phyloP scores from a whole-genome alignment of 148 eudicot genomes.

The Camellia lanceoleosa region DNA sequence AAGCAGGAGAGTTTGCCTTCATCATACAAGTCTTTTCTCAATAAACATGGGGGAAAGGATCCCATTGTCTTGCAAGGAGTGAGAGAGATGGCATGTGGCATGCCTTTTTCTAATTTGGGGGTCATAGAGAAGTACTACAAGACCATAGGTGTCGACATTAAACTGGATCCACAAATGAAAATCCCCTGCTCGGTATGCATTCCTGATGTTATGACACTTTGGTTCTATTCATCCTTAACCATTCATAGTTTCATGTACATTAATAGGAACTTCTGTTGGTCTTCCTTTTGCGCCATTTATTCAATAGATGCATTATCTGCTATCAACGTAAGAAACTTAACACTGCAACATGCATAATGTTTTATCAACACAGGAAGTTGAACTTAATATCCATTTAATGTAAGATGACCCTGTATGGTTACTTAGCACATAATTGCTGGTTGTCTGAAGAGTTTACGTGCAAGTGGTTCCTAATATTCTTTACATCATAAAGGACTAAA shows the following conservation, averaged over 20 bases:
- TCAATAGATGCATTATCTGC: neutral
- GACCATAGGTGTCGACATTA: slow-evolving; percentile 54
- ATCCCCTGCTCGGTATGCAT: slow-evolving; percentile 85
- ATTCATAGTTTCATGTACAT: neutral
- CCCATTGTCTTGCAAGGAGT: slow-evolving; percentile 60
- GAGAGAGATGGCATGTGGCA: slow-evolving; percentile 64
- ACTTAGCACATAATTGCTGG: neutral
- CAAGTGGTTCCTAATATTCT: neutral
- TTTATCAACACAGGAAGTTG: neutral
- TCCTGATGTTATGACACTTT: neutral
- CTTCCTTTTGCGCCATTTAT: neutral
- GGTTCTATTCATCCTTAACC: slow-evolving; percentile 1
- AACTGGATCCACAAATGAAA: slow-evolving; percentile 88
- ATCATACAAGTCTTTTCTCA: slow-evolving; percentile 91
- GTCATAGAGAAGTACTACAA: slow-evolving; percentile 66
- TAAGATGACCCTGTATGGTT: neutral
- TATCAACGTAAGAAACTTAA: neutral
- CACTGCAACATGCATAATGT: neutral
- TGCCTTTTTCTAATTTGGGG: slow-evolving; percentile 62
- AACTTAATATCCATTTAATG: neutral
- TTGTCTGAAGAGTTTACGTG: neutral
- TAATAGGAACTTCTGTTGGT: neutral
- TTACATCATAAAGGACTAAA: neutral
- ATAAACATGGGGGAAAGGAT: slow-evolving; percentile 94
- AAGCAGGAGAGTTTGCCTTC: slow-evolving; percentile 85